phyloP scores from a whole-genome alignment of 768 basidiomycete species.

The Kwoniella europaea region DNA sequence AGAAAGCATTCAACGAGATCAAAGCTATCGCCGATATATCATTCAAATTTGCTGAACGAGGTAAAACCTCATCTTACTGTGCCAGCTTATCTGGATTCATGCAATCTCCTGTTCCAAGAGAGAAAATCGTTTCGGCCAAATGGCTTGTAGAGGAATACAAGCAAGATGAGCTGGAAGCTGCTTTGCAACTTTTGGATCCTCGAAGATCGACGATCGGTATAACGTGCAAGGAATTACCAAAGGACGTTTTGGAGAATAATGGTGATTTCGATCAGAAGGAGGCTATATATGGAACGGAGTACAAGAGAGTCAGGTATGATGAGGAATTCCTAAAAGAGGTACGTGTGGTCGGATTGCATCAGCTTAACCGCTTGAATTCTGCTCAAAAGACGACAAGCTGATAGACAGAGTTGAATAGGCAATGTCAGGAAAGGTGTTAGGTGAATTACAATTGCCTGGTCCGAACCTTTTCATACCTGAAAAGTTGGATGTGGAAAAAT shows the following conservation, averaged over 20 bases:
- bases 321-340: constrained; percentile 68
- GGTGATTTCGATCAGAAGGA: constrained; percentile 67
- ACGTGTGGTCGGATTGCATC: constrained; percentile 17
- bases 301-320: constrained; percentile 64
- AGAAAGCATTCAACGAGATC: constrained; percentile 77
- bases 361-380: background rate
- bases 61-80: constrained; percentile 77
- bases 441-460: constrained; percentile 75
- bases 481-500: constrained; percentile 80
- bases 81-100: constrained; percentile 75
- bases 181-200: constrained; percentile 70
- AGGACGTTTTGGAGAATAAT: constrained; percentile 58
- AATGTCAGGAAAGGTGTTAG: constrained; percentile 62
- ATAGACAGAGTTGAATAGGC: constrained; percentile 62
- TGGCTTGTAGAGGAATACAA: constrained; percentile 78
- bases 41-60: constrained; percentile 87
- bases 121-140: constrained; percentile 73
- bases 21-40: constrained; percentile 71
- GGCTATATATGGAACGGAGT: constrained; percentile 90
- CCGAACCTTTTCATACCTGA: constrained; percentile 91
- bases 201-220: constrained; percentile 73
- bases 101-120: constrained; percentile 78
- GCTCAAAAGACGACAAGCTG: background rate
- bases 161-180: constrained; percentile 61
- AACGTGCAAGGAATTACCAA: constrained; percentile 75